Evolutionary conservation across 345 rosid genomes (phyloP).

Genomic region (Gynandropsis gynandra): DNA sequence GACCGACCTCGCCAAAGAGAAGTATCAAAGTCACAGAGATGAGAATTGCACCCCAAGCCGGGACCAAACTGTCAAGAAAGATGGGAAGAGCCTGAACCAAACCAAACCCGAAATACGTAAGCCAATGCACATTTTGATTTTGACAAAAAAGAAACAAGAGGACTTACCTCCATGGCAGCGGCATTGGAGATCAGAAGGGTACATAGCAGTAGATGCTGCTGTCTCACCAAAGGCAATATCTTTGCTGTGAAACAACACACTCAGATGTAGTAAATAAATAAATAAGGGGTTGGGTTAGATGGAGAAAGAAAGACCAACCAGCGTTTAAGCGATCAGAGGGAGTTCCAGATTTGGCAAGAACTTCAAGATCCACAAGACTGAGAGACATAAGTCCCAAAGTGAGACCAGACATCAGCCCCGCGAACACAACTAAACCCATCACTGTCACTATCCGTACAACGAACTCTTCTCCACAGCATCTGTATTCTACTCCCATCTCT

Average conservation of each 20-base stretch:
- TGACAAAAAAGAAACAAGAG: too few species aligned
- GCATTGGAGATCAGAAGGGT: constrained; percentile 62
- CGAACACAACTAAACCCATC: constrained; percentile 41
- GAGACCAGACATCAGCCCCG: constrained; percentile 66
- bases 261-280: neutral
- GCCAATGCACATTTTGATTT: too few species aligned
- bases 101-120: neutral
- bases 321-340: constrained; percentile 47
- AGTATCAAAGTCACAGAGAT: constrained; percentile 59
- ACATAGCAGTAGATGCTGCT: constrained; percentile 49
- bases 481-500: constrained; percentile 42
- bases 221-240: constrained; percentile 54
- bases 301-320: constrained; percentile 18
- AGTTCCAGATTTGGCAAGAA: constrained; percentile 56
- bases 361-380: constrained; percentile 71
- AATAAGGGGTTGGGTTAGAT: neutral
- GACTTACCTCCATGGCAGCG: constrained; percentile 65
- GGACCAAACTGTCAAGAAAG: constrained; percentile 47
- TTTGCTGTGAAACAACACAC: constrained; percentile 30
- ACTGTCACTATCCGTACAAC: constrained; percentile 30
- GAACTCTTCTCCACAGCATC: constrained; percentile 43
- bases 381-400: constrained; percentile 70
- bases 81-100: constrained; percentile 68
- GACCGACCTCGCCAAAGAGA: constrained; percentile 55
- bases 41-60: constrained; percentile 56